Percentiles rank a stretch among this genome's conserved stretches.
Conservation (phyloP, 179 eudicot species). For the Silene noctiflora region DNA sequence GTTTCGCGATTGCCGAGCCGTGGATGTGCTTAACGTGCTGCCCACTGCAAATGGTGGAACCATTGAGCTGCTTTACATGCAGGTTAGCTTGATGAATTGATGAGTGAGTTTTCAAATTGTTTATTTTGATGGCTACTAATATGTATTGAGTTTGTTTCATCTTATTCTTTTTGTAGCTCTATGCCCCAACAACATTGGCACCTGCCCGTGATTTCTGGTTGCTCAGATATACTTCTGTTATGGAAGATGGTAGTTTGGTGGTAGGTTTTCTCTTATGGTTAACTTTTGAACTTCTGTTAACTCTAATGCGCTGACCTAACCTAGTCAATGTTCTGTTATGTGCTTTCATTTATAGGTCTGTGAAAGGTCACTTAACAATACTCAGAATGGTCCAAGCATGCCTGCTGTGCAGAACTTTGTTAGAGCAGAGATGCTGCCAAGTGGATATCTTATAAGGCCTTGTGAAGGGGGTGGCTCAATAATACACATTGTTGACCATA, state of each 20-base stretch:
- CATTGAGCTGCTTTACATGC: conserved; percentile 79
- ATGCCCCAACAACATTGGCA: conserved; percentile 81
- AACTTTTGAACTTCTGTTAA: too few species aligned
- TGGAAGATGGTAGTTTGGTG: conserved; percentile 85
- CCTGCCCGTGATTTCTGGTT: conserved; percentile 88
- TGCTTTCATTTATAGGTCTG: too few species aligned
- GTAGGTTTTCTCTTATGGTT: conserved; percentile 34
- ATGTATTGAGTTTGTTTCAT: background rate
- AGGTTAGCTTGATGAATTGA: conserved; percentile 40
- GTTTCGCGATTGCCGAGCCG: conserved; percentile 74
- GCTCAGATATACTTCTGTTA: conserved; percentile 63
- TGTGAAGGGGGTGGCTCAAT: conserved; percentile 97
- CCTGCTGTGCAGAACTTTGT: conserved; percentile 80
- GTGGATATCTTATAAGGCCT: conserved; percentile 87
- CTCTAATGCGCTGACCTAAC: too few species aligned
- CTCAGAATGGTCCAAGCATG: conserved; percentile 92
- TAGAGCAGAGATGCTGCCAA: conserved; percentile 83
- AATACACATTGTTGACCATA: conserved; percentile 85
- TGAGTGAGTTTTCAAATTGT: background rate
- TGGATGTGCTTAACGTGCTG: conserved; percentile 67
- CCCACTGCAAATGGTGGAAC: conserved; percentile 76
- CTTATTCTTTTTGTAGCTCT: conserved; percentile 43
- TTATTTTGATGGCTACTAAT: background rate
- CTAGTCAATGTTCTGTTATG: too few species aligned
- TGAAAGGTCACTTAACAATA: conserved; percentile 83